Conservation (phyloP, 2,329 filamentous ascomycete species). For the Lachnellula willkommii region DNA sequence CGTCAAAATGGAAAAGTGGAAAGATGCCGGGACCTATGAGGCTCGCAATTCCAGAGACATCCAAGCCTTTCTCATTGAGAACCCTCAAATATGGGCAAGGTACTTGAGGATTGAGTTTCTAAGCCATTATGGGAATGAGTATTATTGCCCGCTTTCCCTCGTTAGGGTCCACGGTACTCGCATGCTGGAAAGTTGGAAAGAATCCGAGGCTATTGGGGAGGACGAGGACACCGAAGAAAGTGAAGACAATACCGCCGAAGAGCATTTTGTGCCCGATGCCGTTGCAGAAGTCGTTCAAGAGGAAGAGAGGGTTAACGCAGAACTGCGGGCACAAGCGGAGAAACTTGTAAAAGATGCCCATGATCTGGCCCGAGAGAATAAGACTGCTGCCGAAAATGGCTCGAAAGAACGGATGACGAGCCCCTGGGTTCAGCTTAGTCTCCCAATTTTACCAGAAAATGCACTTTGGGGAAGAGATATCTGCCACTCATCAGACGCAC, state of each 20-base stretch:
- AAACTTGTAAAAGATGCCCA: slow-evolving; percentile 23
- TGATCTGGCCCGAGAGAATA: slow-evolving; percentile 25
- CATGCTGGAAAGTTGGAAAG: slow-evolving; percentile 89
- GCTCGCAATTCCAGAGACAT: slow-evolving; percentile 90
- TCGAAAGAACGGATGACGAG: slow-evolving; percentile 11
- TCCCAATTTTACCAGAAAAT: slow-evolving; percentile 7
- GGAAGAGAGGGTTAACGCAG: slow-evolving; percentile 20
- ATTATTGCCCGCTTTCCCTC: slow-evolving; percentile 88
- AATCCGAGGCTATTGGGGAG: slow-evolving; percentile 68
- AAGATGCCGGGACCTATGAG: slow-evolving; percentile 79
- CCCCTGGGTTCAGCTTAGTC: slow-evolving; percentile 12
- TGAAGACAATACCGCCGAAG: slow-evolving; percentile 15
- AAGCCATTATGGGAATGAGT: slow-evolving; percentile 92
- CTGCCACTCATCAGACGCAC: slow-evolving; percentile 15
- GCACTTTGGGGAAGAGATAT: slow-evolving; percentile 8
- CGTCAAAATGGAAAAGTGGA: slow-evolving; percentile 88
- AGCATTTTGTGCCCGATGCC: slow-evolving; percentile 32
- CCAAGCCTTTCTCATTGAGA: slow-evolving; percentile 89
- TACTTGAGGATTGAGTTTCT: slow-evolving; percentile 90
- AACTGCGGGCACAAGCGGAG: slow-evolving; percentile 9
- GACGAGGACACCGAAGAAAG: slow-evolving; percentile 42
- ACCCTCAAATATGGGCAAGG: slow-evolving; percentile 91
- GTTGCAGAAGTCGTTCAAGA: slow-evolving; percentile 29
- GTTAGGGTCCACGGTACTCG: slow-evolving; percentile 88
- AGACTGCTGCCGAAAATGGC: background rate